Base-by-base conservation (phyloP, 257 asterid genomes). In the Solanum appendiculatum region DNA sequence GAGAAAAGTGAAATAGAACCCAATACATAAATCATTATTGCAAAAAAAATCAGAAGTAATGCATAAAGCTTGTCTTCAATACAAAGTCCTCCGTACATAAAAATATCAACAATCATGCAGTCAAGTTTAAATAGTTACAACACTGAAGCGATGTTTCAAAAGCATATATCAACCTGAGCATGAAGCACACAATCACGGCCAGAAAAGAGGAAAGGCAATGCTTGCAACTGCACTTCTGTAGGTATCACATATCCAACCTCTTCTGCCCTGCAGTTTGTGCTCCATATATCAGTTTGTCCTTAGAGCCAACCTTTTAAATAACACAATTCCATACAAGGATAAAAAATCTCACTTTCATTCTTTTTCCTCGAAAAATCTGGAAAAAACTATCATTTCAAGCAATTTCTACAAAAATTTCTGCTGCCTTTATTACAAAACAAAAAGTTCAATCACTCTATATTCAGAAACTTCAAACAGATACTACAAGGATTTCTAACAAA, bases 161-260 rank as follows among this genome's bases (percentile, higher is more conserved):
- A 88, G n/a, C 44, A 68, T 84, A 86, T 20, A 89, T 84, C 89
- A 85, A 96, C 99, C 98, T 95, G 99, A 86, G 99, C 98, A 83
- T 96, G 99, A 90, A 96, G 93, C 88, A 96, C 92, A 88, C 97
- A 94, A 88, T 96, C 99, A 83, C 91, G 92, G 40, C 98, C 99
- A 34, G 96, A 91, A 86, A 94, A 92, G 39, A 96, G 92, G 85
- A 94, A 88, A 16, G 98, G 98, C 87, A 95, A 88, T n/a, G 98
- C 93, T 88, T 92, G 92, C 87, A 84, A 82, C 92, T 96, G 99
- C 51, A 94, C 96, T 51, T 89, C 89, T 29, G 99, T 96, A 9
- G 99, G 97, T 86, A 87, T 77, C 42, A 86, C 51, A 86, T 88
- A 96, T 31, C 99, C 99, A 81, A 94, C 89, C 90, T 94, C 98